Conservation (phyloP, 1,284 basidiomycete genomes). For the Puccinia sorghi region DNA sequence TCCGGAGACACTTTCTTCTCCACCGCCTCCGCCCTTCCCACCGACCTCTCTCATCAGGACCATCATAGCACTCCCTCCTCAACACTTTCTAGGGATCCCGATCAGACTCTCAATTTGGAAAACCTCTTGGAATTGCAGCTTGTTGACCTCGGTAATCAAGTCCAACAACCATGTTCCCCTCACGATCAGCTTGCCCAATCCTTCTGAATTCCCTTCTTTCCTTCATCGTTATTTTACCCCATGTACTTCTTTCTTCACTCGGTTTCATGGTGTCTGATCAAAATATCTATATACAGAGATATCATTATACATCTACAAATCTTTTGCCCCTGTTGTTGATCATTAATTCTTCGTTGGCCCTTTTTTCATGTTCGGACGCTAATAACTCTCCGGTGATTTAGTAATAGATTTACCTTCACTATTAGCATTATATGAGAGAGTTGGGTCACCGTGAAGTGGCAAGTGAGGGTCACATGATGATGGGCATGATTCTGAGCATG, state of each 20-base stretch:
- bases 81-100: background rate
- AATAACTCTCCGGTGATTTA: background rate
- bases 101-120: background rate
- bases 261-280: background rate
- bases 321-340: background rate
- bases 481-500: no score
- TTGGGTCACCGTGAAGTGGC: no score
- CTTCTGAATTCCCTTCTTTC: background rate
- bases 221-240: background rate
- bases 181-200: background rate
- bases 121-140: background rate
- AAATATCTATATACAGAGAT: background rate
- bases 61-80: background rate
- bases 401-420: background rate
- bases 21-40: background rate
- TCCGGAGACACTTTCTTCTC: slow-evolving; percentile 30
- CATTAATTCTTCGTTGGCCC: background rate
- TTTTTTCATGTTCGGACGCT: background rate
- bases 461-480: no score
- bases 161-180: background rate
- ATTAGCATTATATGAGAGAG: background rate
- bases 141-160: background rate
- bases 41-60: background rate
- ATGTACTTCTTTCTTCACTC: background rate
- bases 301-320: background rate